phyloP scores from a whole-genome alignment of 2,329 filamentous ascomycete species.

The Xylariaceae sp. region DNA sequence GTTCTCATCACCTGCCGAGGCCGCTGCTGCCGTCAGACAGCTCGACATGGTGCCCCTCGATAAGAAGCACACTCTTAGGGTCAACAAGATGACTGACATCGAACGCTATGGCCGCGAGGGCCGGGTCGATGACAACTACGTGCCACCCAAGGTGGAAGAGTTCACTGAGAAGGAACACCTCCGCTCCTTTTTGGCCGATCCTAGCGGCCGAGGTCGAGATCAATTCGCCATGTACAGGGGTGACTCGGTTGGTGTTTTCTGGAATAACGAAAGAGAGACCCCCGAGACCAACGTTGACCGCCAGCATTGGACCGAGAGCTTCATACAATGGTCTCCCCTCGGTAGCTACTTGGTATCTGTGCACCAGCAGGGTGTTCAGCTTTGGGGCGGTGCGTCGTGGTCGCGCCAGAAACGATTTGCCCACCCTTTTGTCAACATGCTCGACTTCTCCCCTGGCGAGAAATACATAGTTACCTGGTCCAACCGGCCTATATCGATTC shows the following conservation, averaged over 20 bases:
- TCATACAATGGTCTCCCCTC: conserved; percentile 95
- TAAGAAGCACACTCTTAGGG: conserved; percentile 90
- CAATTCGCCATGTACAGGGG: conserved; percentile 93
- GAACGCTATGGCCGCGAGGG: conserved; percentile 94
- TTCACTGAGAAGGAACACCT: conserved; percentile 93
- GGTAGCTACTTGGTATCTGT: conserved; percentile 94
- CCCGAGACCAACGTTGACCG: conserved; percentile 89
- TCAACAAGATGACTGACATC: conserved; percentile 98
- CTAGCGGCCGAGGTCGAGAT: conserved; percentile 74
- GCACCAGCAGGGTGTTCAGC: conserved; percentile 91
- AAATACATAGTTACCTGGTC: conserved; percentile 97
- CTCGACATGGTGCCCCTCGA: conserved; percentile 85
- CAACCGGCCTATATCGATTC: conserved; percentile 84
- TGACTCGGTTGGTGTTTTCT: conserved; percentile 90
- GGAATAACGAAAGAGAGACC: conserved; percentile 93
- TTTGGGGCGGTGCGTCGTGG: conserved; percentile 92
- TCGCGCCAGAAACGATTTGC: conserved; percentile 87
- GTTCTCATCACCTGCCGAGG: conserved; percentile 86
- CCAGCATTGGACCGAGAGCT: conserved; percentile 95
- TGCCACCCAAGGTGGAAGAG: conserved; percentile 71
- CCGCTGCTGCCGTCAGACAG: conserved; percentile 80
- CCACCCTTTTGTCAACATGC: conserved; percentile 90
- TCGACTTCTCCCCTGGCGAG: conserved; percentile 92
- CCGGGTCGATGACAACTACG: conserved; percentile 86
- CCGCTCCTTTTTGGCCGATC: conserved; percentile 86